phyloP scores from a whole-genome alignment of 1,284 basidiomycete genomes.

The Malassezia yamatoensis region DNA sequence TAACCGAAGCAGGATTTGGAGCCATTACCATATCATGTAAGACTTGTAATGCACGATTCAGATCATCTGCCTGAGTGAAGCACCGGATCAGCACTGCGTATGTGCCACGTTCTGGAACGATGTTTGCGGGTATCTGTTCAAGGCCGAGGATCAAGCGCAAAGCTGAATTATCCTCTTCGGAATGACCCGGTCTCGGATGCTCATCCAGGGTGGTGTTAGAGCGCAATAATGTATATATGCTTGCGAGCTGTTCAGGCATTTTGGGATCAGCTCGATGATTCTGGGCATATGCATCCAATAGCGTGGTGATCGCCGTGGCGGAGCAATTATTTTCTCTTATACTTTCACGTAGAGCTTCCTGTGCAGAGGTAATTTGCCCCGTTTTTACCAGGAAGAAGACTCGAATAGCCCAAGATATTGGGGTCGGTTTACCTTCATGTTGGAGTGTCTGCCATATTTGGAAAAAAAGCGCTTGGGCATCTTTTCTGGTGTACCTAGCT shows the following conservation, averaged over 20 bases:
- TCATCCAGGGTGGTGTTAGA: not conserved
- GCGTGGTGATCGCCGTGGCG: constrained; percentile 4
- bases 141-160: constrained; percentile 1
- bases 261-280: not conserved
- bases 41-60: constrained; percentile 12
- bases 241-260: not conserved
- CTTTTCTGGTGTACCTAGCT: not conserved
- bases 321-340: not conserved
- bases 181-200: not conserved
- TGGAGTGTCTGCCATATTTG: constrained; percentile 4
- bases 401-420: constrained; percentile 9
- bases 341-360: not conserved
- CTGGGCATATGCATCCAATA: constrained; percentile 1
- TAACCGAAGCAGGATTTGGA: not conserved
- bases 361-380: not conserved
- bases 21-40: constrained; percentile 13
- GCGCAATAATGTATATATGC: constrained; percentile 11
- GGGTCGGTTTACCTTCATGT: not conserved
- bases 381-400: constrained; percentile 3
- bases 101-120: constrained; percentile 6
- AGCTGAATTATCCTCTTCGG: not conserved
- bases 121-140: not conserved
- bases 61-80: constrained; percentile 4
- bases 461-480: constrained; percentile 1
- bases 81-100: constrained; percentile 7